phyloP scores from a whole-genome alignment of 2,329 filamentous ascomycete species.

The Aspergillus quadrilineatus region DNA sequence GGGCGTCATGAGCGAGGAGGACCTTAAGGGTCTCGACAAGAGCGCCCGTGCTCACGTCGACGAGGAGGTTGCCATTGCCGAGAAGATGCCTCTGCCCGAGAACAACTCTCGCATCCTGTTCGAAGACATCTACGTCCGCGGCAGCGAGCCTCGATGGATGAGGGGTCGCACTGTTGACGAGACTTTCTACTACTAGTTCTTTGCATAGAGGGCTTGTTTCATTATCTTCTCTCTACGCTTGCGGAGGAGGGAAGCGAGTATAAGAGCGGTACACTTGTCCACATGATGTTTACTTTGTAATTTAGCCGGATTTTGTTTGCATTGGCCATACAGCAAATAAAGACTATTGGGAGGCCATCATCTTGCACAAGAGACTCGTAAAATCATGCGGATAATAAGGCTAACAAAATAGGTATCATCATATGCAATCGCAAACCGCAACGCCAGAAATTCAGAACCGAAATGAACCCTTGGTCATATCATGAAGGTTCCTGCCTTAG shows the following conservation, averaged over 20 bases:
- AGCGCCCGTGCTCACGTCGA: constrained; percentile 82
- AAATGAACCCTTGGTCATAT: constrained; percentile 7
- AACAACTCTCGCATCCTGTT: constrained; percentile 78
- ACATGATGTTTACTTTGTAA: constrained; percentile 37
- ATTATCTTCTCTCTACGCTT: not conserved
- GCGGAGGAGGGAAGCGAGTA: constrained; percentile 3
- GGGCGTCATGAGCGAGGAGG: constrained; percentile 85
- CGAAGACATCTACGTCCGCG: constrained; percentile 93
- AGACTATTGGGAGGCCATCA: constrained; percentile 18
- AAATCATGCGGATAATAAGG: not conserved
- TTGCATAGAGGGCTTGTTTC: constrained; percentile 2
- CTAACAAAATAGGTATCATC: constrained; percentile 14
- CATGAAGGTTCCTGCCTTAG: constrained; percentile 36
- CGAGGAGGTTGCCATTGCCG: constrained; percentile 83
- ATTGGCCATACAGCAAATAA: constrained; percentile 29
- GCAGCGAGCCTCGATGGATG: constrained; percentile 83
- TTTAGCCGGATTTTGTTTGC: constrained; percentile 38
- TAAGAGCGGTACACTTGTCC: constrained; percentile 11
- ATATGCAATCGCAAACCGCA: not conserved
- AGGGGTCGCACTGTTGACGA: constrained; percentile 86
- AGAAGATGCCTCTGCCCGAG: constrained; percentile 82
- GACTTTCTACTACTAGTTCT: constrained; percentile 72
- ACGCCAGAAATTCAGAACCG: constrained; percentile 11
- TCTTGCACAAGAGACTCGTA: not conserved
- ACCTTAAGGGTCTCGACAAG: constrained; percentile 96